A percentile compares a stretch with the other conserved stretches of the same genome.
phyloP scores from a whole-genome alignment of 2,329 filamentous ascomycete species.

The Cercospora canescens region DNA sequence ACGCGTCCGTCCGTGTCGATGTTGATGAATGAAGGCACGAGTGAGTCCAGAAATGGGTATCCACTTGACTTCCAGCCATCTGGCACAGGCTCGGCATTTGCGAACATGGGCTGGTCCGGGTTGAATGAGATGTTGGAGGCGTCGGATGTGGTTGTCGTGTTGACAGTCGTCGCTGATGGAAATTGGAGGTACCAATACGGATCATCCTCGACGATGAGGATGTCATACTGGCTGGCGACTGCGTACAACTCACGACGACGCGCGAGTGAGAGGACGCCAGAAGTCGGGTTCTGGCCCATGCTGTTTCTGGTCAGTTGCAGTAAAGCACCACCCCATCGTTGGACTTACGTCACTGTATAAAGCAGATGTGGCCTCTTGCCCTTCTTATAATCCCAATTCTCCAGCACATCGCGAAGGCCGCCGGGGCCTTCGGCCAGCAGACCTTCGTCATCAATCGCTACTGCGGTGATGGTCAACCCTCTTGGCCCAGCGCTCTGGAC shows the following conservation, averaged over 20 bases:
- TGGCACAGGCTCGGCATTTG: conserved; percentile 52
- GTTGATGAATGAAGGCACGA: conserved; percentile 78
- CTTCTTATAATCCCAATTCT: conserved; percentile 74
- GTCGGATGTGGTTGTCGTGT: conserved; percentile 33
- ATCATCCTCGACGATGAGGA: conserved; percentile 91
- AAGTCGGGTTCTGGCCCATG: conserved; percentile 89
- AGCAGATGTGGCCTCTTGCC: conserved; percentile 79
- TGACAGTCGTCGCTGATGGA: conserved; percentile 62
- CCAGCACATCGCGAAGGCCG: conserved; percentile 73
- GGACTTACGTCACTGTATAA: conserved; percentile 82
- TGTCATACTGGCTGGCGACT: conserved; percentile 78
- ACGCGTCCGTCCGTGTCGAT: conserved; percentile 85
- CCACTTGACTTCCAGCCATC: conserved; percentile 59
- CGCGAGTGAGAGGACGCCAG: conserved; percentile 69
- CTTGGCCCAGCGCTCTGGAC: conserved; percentile 66
- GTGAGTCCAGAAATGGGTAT: conserved; percentile 76
- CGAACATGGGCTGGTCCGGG: conserved; percentile 31
- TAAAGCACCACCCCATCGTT: neutral
- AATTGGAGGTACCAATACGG: conserved; percentile 93
- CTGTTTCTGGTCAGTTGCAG: conserved; percentile 41
- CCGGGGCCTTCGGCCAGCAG: conserved; percentile 75
- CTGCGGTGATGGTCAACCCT: conserved; percentile 71
- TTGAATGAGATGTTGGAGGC: conserved; percentile 33
- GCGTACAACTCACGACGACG: conserved; percentile 78
- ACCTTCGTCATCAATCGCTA: conserved; percentile 75